A percentile compares a stretch with the other conserved stretches of the same genome.
Evolutionary conservation across 495 filamentous ascomycete species (phyloP).

Genomic region (Mytilinidion resinicola): DNA sequence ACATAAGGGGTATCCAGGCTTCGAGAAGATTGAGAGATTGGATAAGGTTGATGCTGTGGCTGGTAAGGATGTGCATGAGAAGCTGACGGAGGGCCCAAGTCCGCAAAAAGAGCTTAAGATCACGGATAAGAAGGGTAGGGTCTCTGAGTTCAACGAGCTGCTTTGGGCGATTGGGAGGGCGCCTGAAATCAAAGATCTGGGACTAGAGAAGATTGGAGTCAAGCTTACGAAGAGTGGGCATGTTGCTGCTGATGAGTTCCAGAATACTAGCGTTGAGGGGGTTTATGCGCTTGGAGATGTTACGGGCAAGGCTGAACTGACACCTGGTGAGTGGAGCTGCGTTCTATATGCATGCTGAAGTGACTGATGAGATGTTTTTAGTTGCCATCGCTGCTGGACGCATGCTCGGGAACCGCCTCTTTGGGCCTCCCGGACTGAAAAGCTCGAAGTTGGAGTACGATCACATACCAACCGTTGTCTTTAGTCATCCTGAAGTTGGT

Average conservation of each 20-base stretch:
- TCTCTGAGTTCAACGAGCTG: slow-evolving; percentile 20
- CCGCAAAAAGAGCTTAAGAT: slow-evolving; percentile 19
- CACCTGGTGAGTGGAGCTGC: slow-evolving; percentile 36
- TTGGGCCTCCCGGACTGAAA: slow-evolving; percentile 47
- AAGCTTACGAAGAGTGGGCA: slow-evolving; percentile 35
- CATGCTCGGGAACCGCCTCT: slow-evolving; percentile 52
- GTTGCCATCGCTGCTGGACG: slow-evolving; percentile 58
- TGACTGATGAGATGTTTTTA: not conserved
- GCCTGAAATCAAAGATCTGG: slow-evolving; percentile 11
- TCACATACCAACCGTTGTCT: slow-evolving; percentile 56
- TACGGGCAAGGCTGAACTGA: slow-evolving; percentile 53
- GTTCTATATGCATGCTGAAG: not conserved
- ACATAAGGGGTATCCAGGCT: slow-evolving; percentile 15
- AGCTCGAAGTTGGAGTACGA: slow-evolving; percentile 48
- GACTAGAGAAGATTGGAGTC: slow-evolving; percentile 11
- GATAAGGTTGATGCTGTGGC: slow-evolving; percentile 2
- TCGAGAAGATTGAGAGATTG: slow-evolving; percentile 20
- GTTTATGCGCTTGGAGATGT: slow-evolving; percentile 58
- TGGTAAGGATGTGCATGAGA: slow-evolving; percentile 10
- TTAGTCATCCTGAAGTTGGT: slow-evolving; percentile 55
- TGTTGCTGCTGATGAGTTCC: slow-evolving; percentile 51
- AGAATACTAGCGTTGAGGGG: slow-evolving; percentile 51
- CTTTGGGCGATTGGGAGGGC: slow-evolving; percentile 25
- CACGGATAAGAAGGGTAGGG: slow-evolving; percentile 13
- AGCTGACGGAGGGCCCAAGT: slow-evolving; percentile 9